These are phyloP conservation scores for Exophiala oligosperma DNA, from an alignment of 2,329 filamentous ascomycete species.

Conservation along the genomic window DNA sequence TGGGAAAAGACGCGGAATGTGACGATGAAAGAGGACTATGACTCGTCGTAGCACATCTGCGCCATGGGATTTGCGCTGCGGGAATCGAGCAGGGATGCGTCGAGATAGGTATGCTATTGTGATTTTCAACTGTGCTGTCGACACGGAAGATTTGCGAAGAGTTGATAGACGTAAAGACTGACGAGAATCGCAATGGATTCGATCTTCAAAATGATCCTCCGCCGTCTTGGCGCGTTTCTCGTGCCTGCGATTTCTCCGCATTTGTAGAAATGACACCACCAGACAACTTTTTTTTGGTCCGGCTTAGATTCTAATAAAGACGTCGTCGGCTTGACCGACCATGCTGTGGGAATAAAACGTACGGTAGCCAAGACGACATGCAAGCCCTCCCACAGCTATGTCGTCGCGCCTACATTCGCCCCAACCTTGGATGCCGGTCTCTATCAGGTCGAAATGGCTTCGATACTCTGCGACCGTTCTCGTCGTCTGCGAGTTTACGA, in stretches of 20 bases:
- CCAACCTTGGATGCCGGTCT: background rate
- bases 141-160: no score
- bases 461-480: background rate
- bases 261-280: background rate
- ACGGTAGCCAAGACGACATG: background rate
- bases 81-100: no score
- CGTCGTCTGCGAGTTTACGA: background rate
- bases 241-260: background rate
- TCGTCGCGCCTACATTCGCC: background rate
- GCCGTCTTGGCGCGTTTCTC: background rate
- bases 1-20: background rate
- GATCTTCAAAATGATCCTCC: background rate
- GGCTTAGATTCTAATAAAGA: background rate
- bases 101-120: no score
- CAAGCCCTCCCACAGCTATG: background rate
- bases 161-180: no score
- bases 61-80: background rate
- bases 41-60: background rate
- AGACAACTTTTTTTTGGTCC: no score
- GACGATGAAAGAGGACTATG: background rate
- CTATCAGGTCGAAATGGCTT: background rate
- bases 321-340: background rate
- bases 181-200: no score
- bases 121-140: no score
- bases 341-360: background rate